A percentile compares a stretch with the other conserved stretches of the same genome.
Conservation (phyloP, 2,329 filamentous ascomycete genomes). For the Diaporthe vaccinii region DNA sequence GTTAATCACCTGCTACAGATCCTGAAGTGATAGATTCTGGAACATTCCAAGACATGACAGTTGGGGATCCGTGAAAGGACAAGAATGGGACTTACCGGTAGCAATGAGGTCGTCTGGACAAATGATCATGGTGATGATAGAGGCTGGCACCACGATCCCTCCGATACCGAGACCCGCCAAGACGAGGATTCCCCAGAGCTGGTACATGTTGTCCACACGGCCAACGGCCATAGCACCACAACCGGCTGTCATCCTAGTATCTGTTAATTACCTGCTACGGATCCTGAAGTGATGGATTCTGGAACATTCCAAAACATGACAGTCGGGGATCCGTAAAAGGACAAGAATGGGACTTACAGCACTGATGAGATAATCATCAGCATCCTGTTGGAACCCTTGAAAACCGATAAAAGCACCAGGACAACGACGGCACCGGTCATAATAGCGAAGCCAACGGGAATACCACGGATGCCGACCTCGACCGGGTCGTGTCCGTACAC, state of each 20-base stretch:
- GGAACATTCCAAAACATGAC: too few species aligned
- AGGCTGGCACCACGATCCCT: slow-evolving; percentile 76
- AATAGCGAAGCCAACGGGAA: slow-evolving; percentile 76
- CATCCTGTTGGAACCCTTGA: slow-evolving; percentile 69
- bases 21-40: too few species aligned
- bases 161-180: slow-evolving; percentile 75
- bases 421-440: slow-evolving; percentile 71
- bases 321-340: too few species aligned
- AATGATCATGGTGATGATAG: slow-evolving; percentile 77
- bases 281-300: too few species aligned
- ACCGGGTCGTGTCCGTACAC: slow-evolving; percentile 75
- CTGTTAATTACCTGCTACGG: too few species aligned
- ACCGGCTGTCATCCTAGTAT: slow-evolving; percentile 78
- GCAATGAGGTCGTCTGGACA: slow-evolving; percentile 79
- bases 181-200: slow-evolving; percentile 66
- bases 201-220: slow-evolving; percentile 64
- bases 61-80: too few species aligned
- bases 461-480: slow-evolving; percentile 72
- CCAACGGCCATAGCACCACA: slow-evolving; percentile 67
- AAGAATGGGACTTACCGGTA: slow-evolving; percentile 53
- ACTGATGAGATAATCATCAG: slow-evolving; percentile 71
- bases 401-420: slow-evolving; percentile 68
- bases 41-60: too few species aligned
- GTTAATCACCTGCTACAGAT: too few species aligned
- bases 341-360: too few species aligned